Evolutionary conservation across 768 basidiomycete genomes (phyloP), one percentile per base, ranked within the genome.

Genomic region (Strobilomyces dryophilus): DNA sequence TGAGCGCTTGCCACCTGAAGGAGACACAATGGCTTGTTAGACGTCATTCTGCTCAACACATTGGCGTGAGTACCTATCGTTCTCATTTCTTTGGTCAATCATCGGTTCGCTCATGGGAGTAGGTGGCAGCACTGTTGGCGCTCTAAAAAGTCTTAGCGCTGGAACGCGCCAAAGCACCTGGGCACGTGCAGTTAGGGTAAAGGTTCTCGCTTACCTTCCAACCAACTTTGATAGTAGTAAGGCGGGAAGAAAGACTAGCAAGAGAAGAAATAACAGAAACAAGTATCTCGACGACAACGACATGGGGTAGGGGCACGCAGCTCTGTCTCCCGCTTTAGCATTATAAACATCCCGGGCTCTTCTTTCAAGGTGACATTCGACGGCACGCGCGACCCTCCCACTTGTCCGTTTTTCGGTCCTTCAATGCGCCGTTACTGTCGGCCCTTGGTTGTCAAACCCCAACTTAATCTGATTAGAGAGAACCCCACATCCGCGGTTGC

Each of bases 181-280:
- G 31, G 50, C 64, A 64, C 64, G 64, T 61, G 61, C 40, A 57
- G 21, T 41, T 26, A 27, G 11, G 18, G 18, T 6, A 18, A 45
- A 21, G 20, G 32, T 17, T 26, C 56, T 52, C 4, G 36, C 5
- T 11, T 47, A 18, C 10, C 42, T 15, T 45, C 54, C 49, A 37
- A 51, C 43, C 39, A 4, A 34, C 43, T 27, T 52, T 27, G 39
- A 39, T n/a, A 27, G 10, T 17, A 39, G 36, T 37, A 46, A 11
- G 14, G 26, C 18, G 4, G 36, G 21, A 35, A 56, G 27, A 20
- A 42, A 43, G 1, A 58, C 11, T 7, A 44, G 1, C 14, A 61
- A 20, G 17, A 60, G 37, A 29, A 66, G 50, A 36, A 58, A 56
- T 35, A 65, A 31, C 32, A 66, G 44, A 49, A 56, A 66, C 21